Percentiles rank a stretch among this genome's conserved stretches.
phyloP scores from a whole-genome alignment of 805 yeast genomes.

The Jamesozyma lodderae region DNA sequence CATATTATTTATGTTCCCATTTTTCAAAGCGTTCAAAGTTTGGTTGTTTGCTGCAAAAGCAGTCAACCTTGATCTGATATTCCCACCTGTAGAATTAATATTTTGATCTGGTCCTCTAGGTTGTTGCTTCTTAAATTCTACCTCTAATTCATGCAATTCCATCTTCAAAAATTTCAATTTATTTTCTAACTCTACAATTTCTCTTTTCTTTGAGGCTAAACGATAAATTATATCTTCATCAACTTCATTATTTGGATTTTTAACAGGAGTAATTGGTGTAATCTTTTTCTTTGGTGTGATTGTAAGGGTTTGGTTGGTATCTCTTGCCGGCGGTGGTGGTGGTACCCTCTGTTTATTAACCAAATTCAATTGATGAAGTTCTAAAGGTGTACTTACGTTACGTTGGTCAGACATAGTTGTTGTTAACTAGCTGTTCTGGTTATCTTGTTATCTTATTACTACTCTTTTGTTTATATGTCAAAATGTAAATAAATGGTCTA shows the following conservation, averaged over 20 bases:
- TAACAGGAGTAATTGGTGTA: conserved; percentile 1
- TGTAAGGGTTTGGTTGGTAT: background rate
- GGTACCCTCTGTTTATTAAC: conserved; percentile 14
- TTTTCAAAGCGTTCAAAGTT: background rate
- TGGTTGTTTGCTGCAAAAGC: background rate
- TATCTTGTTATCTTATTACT: no score
- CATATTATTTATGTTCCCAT: background rate
- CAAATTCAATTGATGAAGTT: conserved; percentile 19
- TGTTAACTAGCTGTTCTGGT: background rate
- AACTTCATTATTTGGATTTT: conserved; percentile 1
- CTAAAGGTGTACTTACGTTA: conserved; percentile 16
- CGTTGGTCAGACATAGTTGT: conserved; percentile 10
- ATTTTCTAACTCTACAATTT: conserved; percentile 41
- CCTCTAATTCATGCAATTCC: conserved; percentile 33
- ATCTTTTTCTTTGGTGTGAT: conserved; percentile 4
- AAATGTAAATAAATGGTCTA: no score
- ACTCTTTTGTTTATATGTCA: no score
- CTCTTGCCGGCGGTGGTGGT: background rate
- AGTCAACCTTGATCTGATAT: background rate
- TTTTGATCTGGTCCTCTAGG: background rate
- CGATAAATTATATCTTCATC: conserved; percentile 26
- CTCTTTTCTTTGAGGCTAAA: conserved; percentile 46
- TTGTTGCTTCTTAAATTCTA: conserved; percentile 18
- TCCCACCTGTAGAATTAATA: background rate
- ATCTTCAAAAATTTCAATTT: conserved; percentile 31